Conservation (phyloP, 225 moss, liverwort and hornwort genomes). For the Physcomitrium patens region DNA sequence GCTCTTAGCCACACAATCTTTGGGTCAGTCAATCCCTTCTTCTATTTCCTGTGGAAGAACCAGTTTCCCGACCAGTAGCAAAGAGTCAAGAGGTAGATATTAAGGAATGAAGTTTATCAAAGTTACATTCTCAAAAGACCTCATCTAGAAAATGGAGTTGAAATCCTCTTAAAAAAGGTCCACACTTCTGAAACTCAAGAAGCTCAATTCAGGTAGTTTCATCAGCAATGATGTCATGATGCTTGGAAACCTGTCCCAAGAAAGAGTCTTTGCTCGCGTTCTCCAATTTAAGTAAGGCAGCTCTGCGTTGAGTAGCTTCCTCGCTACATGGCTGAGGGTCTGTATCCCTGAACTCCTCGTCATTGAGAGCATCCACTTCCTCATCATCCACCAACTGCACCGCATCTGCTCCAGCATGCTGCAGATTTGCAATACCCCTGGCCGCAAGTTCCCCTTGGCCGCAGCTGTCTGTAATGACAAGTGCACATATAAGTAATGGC, state of each 20-base stretch:
- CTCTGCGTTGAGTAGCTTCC: conserved; percentile 71
- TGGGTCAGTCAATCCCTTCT: conserved; percentile 80
- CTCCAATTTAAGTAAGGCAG: conserved; percentile 82
- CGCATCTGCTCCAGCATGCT: conserved; percentile 66
- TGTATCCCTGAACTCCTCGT: conserved; percentile 54
- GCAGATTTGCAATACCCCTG: conserved; percentile 86
- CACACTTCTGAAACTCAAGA: conserved; percentile 25
- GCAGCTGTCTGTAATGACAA: conserved; percentile 70
- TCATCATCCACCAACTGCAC: conserved; percentile 41
- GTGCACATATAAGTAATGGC: conserved; percentile 1
- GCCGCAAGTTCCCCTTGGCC: conserved; percentile 45
- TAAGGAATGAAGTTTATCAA: too few species aligned
- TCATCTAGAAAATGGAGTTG: too few species aligned
- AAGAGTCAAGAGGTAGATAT: too few species aligned
- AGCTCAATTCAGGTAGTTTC: conserved; percentile 24
- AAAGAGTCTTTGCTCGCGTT: conserved; percentile 87
- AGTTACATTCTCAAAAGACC: too few species aligned
- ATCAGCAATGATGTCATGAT: background rate
- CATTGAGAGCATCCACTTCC: conserved; percentile 33
- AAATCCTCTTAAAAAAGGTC: too few species aligned
- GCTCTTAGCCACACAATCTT: conserved; percentile 77
- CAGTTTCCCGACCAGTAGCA: conserved; percentile 78
- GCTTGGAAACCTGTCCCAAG: conserved; percentile 77
- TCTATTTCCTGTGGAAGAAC: conserved; percentile 62
- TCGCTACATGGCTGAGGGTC: conserved; percentile 45